phyloP scores from a whole-genome alignment of 331 rosid genomes.

The Dryas integrifolia region DNA sequence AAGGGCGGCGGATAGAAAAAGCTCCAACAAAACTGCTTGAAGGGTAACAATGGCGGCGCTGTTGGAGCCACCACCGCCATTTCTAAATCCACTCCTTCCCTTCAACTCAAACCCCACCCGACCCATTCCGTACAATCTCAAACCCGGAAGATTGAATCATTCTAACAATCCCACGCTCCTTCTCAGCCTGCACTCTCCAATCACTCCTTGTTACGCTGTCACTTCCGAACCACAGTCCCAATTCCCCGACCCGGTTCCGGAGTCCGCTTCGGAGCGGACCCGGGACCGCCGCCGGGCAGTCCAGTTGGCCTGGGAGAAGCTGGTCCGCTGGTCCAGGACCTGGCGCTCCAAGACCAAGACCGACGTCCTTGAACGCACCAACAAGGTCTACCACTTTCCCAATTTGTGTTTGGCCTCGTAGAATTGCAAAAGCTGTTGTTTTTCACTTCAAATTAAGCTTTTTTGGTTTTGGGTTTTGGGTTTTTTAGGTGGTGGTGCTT shows the following conservation, averaged over 20 bases:
- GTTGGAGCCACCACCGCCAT: constrained; percentile 33
- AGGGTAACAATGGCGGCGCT: constrained; percentile 42
- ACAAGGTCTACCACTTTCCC: constrained; percentile 45
- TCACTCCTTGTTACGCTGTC: constrained; percentile 25
- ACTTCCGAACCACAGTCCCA: constrained; percentile 21
- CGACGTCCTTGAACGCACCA: constrained; percentile 80
- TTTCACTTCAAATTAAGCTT: background rate
- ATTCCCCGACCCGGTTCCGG: constrained; percentile 16
- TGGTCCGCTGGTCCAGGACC: constrained; percentile 89
- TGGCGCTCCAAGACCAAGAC: constrained; percentile 74
- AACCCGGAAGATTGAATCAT: constrained; percentile 23
- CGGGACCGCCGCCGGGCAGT: constrained; percentile 66
- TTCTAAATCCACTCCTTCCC: constrained; percentile 25
- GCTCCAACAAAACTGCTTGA: background rate
- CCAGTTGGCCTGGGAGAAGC: constrained; percentile 89
- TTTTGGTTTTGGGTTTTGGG: background rate
- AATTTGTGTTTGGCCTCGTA: background rate
- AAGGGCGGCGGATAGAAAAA: background rate
- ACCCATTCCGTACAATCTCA: constrained; percentile 13
- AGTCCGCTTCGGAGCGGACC: constrained; percentile 39
- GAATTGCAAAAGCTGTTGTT: constrained; percentile 2
- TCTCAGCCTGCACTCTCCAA: constrained; percentile 26
- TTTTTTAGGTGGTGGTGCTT: constrained; percentile 76
- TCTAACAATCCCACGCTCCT: constrained; percentile 24
- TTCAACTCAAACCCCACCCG: constrained; percentile 16